A percentile compares a stretch with the other conserved stretches of the same genome.
phyloP scores from a whole-genome alignment of 305 asterid genomes.

The Fraxinus sp. region DNA sequence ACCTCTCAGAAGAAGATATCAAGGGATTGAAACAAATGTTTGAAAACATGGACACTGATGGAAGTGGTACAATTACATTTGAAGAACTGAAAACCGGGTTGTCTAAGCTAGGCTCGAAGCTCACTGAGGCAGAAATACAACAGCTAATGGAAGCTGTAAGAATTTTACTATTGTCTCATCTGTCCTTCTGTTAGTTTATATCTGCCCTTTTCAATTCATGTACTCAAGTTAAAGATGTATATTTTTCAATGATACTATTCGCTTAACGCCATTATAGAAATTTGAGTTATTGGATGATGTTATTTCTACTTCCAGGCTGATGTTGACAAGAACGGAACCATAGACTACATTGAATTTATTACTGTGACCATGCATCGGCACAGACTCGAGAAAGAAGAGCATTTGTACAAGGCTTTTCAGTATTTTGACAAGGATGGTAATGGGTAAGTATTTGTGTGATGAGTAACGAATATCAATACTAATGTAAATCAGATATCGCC shows the following conservation, averaged over 20 bases:
- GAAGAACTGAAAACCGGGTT: constrained; percentile 80
- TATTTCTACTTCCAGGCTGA: constrained; percentile 60
- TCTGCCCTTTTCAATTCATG: neutral
- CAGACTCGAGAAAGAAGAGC: constrained; percentile 73
- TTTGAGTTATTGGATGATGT: neutral
- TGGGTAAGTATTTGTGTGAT: constrained; percentile 35
- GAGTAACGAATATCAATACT: constrained; percentile 44
- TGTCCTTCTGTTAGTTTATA: neutral
- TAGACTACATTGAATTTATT: constrained; percentile 79
- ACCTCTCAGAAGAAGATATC: constrained; percentile 71
- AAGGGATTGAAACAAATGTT: constrained; percentile 82
- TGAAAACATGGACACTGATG: constrained; percentile 83
- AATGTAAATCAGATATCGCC: neutral
- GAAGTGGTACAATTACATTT: constrained; percentile 72
- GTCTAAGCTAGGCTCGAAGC: constrained; percentile 78
- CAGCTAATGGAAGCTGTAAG: constrained; percentile 95
- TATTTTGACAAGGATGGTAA: constrained; percentile 67
- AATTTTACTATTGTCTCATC: neutral
- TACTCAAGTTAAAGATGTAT: neutral
- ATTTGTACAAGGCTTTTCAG: constrained; percentile 65
- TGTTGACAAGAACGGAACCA: constrained; percentile 73
- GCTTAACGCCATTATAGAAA: neutral
- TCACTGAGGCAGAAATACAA: constrained; percentile 58
- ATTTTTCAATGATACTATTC: neutral
- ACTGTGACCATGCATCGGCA: constrained; percentile 93